Conservation (phyloP, 1,284 basidiomycete genomes). For the Naganishia cerealis region DNA sequence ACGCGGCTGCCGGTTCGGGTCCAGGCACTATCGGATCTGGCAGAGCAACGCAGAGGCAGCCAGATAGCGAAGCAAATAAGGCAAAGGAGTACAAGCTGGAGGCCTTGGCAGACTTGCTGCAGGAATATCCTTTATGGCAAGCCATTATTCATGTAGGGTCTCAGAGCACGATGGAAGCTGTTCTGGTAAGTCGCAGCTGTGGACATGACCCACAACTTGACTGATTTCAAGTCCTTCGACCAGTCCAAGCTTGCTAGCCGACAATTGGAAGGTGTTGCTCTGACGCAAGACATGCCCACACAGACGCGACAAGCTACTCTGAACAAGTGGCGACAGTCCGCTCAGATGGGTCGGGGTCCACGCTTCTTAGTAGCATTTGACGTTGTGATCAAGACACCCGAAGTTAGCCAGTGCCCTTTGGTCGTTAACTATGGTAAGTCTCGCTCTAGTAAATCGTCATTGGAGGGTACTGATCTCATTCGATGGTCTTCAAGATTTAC, state of each 20-base stretch:
- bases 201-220: background rate
- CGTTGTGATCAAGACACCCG: constrained; percentile 81
- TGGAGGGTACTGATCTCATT: background rate
- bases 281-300: constrained; percentile 69
- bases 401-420: constrained; percentile 83
- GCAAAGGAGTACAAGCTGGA: constrained; percentile 97
- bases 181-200: constrained; percentile 63
- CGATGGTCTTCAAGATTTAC: constrained; percentile 66
- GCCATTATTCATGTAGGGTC: constrained; percentile 88
- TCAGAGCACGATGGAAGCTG: constrained; percentile 76
- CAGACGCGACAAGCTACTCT: constrained; percentile 70
- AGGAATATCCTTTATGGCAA: constrained; percentile 69
- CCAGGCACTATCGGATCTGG: constrained; percentile 88
- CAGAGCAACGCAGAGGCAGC: constrained; percentile 61
- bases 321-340: constrained; percentile 59
- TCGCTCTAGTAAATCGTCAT: background rate
- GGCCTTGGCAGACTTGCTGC: constrained; percentile 86
- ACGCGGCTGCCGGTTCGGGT: constrained; percentile 53
- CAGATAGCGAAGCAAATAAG: constrained; percentile 72
- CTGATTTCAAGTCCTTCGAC: background rate
- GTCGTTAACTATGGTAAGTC: constrained; percentile 82
- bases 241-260: constrained; percentile 34
- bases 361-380: constrained; percentile 84
- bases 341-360: constrained; percentile 44
- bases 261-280: constrained; percentile 20